Base-by-base conservation (phyloP, 345 rosid genomes). In the Lepidium africanum region DNA sequence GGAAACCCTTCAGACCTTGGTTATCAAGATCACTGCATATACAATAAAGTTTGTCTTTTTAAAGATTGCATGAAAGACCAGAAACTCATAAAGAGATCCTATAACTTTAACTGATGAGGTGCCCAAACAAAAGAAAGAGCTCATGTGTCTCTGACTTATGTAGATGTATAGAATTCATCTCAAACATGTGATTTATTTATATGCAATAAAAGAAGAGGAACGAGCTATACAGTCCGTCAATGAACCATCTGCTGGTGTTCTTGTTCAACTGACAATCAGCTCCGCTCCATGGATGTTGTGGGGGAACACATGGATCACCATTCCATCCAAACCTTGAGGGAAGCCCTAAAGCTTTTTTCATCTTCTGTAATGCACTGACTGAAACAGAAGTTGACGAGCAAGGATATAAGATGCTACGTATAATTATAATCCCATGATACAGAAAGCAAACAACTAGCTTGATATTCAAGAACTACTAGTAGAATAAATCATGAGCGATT, bases 241-340 rank as follows among this genome's bases (percentile, higher is more conserved):
- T 89, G 87, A 83, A 83, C 97, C 96, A 95, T 82, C 79, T 85
- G 80, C 78, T 72, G 79, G 80, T 79, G 68, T 83, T 76, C 61
- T 59, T 80, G 78, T 95, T 85, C 13, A 82, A 75, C 27, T 79
- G 90, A 81, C 99, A 95, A 74, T 89, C 90, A 58, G 82, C 90
- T 76, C 99, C 99, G 59, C 76, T 86, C 99, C 99, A 95, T 41
- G 99, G 99, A 83, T 95, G 99, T 80, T 95, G 92, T 56, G 85
- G 85, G 42, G 99, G 99, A 80, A 95, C 96, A 79, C 99, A 95
- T n/a, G 99, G 99, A 72, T 95, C 99, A 47, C 97, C 99, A 76
- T 95, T 95, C 99, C 99, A 95, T 61, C 97, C 99, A 70, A 95
- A 78, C 70, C 96, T 87, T 62, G 75, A 80, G 25, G 99, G 97